These are phyloP conservation scores for Coemansia sp. DNA, from an alignment of 192 early-diverging fungal species.

Conservation along the genomic window DNA sequence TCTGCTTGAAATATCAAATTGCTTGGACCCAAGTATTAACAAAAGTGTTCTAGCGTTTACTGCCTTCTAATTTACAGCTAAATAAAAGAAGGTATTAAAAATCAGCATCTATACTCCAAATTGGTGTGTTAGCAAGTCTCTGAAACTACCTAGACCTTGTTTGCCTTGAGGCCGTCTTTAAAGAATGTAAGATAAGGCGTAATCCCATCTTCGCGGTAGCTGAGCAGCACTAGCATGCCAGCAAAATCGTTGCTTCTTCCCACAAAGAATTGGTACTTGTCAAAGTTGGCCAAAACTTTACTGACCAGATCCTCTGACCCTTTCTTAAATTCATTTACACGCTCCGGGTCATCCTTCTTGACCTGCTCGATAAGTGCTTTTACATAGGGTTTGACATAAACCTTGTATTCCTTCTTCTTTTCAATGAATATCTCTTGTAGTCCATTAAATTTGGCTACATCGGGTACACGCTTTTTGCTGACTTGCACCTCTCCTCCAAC, in stretches of 20 bases:
- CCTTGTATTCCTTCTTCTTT: conserved; percentile 81
- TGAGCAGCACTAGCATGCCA: conserved; percentile 83
- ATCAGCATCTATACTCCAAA: no score
- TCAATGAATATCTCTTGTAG: conserved; percentile 73
- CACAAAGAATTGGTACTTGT: conserved; percentile 89
- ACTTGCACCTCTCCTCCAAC: conserved; percentile 66
- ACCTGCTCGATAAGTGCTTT: conserved; percentile 73
- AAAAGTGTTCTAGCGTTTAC: no score
- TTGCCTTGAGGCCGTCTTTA: conserved; percentile 76
- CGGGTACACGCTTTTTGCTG: conserved; percentile 66
- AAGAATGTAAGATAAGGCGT: conserved; percentile 91
- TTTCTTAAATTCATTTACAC: conserved; percentile 63
- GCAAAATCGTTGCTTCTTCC: conserved; percentile 85
- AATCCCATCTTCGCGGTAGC: conserved; percentile 92
- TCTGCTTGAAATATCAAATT: no score
- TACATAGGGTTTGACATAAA: conserved; percentile 93
- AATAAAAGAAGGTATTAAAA: no score
- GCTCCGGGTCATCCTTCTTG: conserved; percentile 59
- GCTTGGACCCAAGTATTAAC: no score
- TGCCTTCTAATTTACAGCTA: no score
- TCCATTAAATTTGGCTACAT: conserved; percentile 80
- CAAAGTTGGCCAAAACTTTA: conserved; percentile 77
- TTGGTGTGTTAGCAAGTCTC: no score
- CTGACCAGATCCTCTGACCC: conserved; percentile 65
- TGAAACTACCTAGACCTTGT: conserved; percentile 61